Conservation (phyloP, 225 moss, liverwort and hornwort species). For the Lunularia cruciata region DNA sequence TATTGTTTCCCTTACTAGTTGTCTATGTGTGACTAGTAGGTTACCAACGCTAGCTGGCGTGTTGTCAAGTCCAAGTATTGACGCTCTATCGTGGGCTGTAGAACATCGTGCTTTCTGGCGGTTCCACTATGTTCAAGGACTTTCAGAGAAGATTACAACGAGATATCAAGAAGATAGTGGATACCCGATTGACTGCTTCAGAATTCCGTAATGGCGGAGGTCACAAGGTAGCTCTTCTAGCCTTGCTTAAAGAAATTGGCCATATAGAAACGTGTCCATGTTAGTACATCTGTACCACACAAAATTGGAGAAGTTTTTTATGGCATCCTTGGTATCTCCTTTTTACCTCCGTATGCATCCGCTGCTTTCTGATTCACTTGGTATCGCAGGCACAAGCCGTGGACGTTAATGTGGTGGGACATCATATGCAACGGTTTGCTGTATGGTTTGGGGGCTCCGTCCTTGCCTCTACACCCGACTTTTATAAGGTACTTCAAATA, state of each 20-base stretch:
- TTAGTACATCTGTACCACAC: not conserved
- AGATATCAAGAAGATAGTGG: slow-evolving; percentile 87
- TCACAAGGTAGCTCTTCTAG: slow-evolving; percentile 51
- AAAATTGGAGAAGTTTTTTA: not conserved
- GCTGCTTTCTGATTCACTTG: not conserved
- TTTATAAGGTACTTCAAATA: slow-evolving; percentile 56
- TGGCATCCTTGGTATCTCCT: not conserved
- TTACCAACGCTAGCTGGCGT: no score
- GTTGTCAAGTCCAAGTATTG: no score
- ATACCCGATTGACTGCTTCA: slow-evolving; percentile 63
- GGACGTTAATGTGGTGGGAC: slow-evolving; percentile 91
- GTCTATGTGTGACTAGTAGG: no score
- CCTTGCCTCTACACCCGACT: slow-evolving; percentile 85
- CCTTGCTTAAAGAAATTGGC: not conserved
- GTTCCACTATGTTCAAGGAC: slow-evolving; percentile 94
- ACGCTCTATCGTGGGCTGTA: not conserved
- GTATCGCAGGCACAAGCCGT: slow-evolving; percentile 63
- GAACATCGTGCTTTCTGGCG: slow-evolving; percentile 95
- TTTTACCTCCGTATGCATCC: no score
- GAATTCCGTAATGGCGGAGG: slow-evolving; percentile 63
- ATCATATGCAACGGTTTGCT: slow-evolving; percentile 85
- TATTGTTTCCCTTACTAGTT: no score
- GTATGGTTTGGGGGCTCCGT: slow-evolving; percentile 95
- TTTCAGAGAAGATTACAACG: slow-evolving; percentile 91
- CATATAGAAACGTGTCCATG: not conserved